phyloP scores from a whole-genome alignment of 352 stramenopile species.

The Pythium phragmitis region DNA sequence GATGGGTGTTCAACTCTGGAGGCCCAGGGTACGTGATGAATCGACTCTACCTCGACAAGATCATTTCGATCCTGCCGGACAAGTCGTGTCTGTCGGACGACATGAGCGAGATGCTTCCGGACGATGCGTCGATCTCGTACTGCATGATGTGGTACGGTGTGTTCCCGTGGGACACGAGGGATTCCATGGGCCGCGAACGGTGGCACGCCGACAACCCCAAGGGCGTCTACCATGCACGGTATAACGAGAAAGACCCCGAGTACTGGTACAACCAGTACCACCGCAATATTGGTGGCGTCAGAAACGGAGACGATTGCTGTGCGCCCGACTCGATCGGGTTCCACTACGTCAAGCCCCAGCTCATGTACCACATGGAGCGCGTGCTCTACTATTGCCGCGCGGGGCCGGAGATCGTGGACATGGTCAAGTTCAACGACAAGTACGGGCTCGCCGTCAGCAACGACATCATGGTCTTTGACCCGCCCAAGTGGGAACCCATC shows the following conservation, averaged over 20 bases:
- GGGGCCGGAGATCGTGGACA: conserved; percentile 39
- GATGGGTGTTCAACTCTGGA: conserved; percentile 83
- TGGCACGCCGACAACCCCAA: conserved; percentile 77
- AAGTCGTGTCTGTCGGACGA: conserved; percentile 62
- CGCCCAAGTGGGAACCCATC: not conserved
- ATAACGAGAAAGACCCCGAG: conserved; percentile 30
- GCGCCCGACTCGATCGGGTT: conserved; percentile 73
- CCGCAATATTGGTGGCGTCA: conserved; percentile 61
- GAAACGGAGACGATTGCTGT: conserved; percentile 43
- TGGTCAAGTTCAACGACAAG: conserved; percentile 55
- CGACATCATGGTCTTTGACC: conserved; percentile 12
- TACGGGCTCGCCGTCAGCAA: conserved; percentile 50
- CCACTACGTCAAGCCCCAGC: conserved; percentile 65
- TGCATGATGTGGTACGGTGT: conserved; percentile 84
- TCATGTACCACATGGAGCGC: conserved; percentile 83
- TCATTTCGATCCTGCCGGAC: conserved; percentile 54
- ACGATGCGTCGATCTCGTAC: conserved; percentile 81
- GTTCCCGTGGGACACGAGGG: conserved; percentile 71
- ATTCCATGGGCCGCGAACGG: conserved; percentile 63
- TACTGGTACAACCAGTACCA: conserved; percentile 82
- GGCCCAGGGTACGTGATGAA: conserved; percentile 81
- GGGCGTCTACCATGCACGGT: conserved; percentile 61
- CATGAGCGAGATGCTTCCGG: conserved; percentile 70
- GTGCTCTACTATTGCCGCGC: conserved; percentile 68
- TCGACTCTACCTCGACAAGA: conserved; percentile 66